These are phyloP conservation scores for Parachaetomium inaequale DNA, from an alignment of 495 filamentous ascomycete genomes.

Conservation along the genomic window DNA sequence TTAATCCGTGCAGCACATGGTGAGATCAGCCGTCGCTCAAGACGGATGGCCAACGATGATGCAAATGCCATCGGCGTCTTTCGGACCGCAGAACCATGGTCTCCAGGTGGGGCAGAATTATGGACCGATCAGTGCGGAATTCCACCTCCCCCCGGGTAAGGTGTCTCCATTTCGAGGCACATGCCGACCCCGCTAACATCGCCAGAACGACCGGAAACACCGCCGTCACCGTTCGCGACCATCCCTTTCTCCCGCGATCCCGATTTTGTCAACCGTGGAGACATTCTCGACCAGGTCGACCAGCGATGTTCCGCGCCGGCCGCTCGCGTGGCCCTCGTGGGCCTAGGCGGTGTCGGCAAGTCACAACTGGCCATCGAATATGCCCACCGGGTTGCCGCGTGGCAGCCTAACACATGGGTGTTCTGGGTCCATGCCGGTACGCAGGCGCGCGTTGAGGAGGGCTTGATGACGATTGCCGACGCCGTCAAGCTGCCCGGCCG, in stretches of 20 bases:
- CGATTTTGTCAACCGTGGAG: conserved; percentile 14
- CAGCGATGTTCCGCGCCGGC: conserved; percentile 28
- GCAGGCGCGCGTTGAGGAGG: conserved; percentile 35
- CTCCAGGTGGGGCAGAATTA: too few species aligned
- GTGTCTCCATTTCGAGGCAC: too few species aligned
- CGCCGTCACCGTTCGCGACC: neutral
- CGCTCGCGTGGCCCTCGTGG: conserved; percentile 22
- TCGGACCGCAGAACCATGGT: too few species aligned
- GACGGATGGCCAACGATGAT: too few species aligned
- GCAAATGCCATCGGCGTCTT: too few species aligned
- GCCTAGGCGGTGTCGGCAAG: conserved; percentile 18
- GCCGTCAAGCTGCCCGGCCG: conserved; percentile 34
- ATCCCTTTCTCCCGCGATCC: neutral
- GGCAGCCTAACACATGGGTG: conserved; percentile 29
- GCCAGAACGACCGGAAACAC: neutral
- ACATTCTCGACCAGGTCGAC: conserved; percentile 31
- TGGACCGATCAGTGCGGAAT: too few species aligned
- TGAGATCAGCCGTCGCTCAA: too few species aligned
- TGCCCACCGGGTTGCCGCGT: conserved; percentile 29
- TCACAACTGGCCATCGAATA: conserved; percentile 38
- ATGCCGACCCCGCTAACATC: too few species aligned
- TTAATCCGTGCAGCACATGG: too few species aligned
- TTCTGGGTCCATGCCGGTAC: conserved; percentile 42
- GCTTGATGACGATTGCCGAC: conserved; percentile 39
- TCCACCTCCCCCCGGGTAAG: too few species aligned